Evolutionary conservation across 805 yeast genomes (phyloP).

Genomic region (Sugiyamaella americana): DNA sequence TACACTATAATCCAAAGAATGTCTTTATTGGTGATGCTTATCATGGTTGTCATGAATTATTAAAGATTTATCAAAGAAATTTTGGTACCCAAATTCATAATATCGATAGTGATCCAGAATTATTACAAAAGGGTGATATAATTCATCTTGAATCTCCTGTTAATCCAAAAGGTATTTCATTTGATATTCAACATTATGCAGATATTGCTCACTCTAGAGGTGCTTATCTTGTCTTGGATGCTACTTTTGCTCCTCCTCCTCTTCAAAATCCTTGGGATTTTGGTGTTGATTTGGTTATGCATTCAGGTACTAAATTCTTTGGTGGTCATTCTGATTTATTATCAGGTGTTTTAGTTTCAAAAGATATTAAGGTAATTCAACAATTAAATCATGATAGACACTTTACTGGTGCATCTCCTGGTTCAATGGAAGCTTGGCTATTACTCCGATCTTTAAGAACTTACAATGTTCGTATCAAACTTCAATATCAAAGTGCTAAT

Average conservation of each 20-base stretch:
- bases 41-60: conserved; percentile 76
- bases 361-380: conserved; percentile 42
- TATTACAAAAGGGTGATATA: conserved; percentile 61
- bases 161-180: conserved; percentile 70
- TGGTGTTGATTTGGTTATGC: conserved; percentile 87
- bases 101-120: conserved; percentile 34
- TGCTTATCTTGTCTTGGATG: conserved; percentile 66
- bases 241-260: conserved; percentile 95
- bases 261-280: conserved; percentile 70
- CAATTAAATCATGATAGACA: conserved; percentile 57
- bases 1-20: conserved; percentile 63
- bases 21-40: conserved; percentile 75
- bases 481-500: conserved; percentile 60
- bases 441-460: conserved; percentile 78
- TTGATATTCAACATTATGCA: conserved; percentile 58
- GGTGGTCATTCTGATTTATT: conserved; percentile 94
- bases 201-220: conserved; percentile 70
- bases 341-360: conserved; percentile 74
- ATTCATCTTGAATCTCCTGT: conserved; percentile 85
- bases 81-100: conserved; percentile 37
- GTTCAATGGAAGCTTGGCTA: conserved; percentile 68
- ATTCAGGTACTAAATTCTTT: conserved; percentile 87
- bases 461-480: conserved; percentile 60
- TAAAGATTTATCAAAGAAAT: conserved; percentile 55
- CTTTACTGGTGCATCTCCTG: conserved; percentile 71